Evolutionary conservation across 2,329 filamentous ascomycete species (phyloP), one percentile per base, ranked within the genome.

Genomic region (Colletotrichum chlorophyti): DNA sequence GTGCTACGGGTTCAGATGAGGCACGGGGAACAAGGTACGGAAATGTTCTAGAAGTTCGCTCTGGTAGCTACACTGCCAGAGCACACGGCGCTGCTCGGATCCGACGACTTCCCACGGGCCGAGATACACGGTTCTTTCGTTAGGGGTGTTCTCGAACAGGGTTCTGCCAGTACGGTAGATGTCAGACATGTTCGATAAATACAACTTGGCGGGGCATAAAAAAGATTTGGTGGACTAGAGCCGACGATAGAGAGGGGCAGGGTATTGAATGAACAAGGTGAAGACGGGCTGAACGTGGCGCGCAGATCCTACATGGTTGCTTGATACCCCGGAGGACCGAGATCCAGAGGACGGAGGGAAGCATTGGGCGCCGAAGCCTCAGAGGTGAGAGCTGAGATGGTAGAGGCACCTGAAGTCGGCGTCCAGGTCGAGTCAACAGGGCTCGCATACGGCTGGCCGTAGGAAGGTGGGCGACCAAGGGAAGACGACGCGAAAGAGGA

Each of bases 51-150:
- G 72, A 23, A 77, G 70, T 69, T 83, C 80, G 66, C 77, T 76
- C 64, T 78, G 75, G 64, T 83, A 83, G 63, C 78, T 81, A 61
- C 80, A 80, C 63, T 80, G 79, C 80, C 80, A 83, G 34, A 79
- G 67, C n/a, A 83, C 72, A 35, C 79, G 78, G 46, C 79, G 78
- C 27, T 76, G 74, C 58, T 79, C 77, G 34, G 74, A 74, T 37
- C 76, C 76, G 34, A 80, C 70, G 31, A 82, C 73, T 64, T 82
- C 78, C 80, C 79, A 83, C 5, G 80, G 80, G n/a, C 80, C 80
- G 7, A 83, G 74, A 60, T 82, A 82, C 41, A 83, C 71, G 11
- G 79, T 80, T 43, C 73, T 74, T 64, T 83, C 79, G 64, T 79
- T 74, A 31, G 74, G 65, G 6, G 79, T 81, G 45, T 79, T 76